Conservation (phyloP, 306 rosid species). For the Dryas alaskensis region DNA sequence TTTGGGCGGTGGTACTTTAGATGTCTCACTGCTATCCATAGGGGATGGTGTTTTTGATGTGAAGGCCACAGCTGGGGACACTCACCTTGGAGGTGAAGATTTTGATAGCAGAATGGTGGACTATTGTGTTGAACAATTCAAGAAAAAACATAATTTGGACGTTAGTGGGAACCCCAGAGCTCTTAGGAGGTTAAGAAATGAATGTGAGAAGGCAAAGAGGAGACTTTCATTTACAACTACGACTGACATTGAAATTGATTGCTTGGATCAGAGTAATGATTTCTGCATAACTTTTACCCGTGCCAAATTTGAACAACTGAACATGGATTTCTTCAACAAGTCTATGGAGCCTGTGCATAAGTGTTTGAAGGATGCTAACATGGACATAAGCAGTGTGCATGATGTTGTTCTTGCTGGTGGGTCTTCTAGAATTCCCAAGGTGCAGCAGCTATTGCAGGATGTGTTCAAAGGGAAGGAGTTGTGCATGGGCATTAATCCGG, state of each 20-base stretch:
- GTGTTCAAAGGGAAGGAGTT: neutral
- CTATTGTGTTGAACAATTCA: conserved; percentile 8
- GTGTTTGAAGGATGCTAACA: neutral
- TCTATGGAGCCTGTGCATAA: neutral
- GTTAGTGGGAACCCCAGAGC: conserved; percentile 5
- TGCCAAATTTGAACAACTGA: conserved; percentile 6
- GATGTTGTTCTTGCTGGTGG: conserved; percentile 1
- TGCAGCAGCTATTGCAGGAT: neutral
- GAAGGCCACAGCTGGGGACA: conserved; percentile 5
- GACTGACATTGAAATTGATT: neutral
- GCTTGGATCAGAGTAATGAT: neutral
- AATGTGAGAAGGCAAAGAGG: conserved; percentile 8
- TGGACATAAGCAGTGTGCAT: neutral
- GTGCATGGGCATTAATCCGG: neutral
- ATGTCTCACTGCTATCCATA: neutral
- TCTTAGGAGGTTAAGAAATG: conserved; percentile 1
- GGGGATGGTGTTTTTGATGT: neutral
- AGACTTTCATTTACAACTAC: neutral
- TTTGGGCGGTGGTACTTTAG: conserved; percentile 14
- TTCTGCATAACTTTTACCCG: neutral
- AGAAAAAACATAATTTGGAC: conserved; percentile 4
- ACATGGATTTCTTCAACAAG: neutral
- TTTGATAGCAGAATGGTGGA: conserved; percentile 7
- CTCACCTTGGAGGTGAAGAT: conserved; percentile 22
- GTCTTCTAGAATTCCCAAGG: conserved; percentile 3